Conservation (phyloP, 257 asterid genomes). For the Fraxinus cuspidata region DNA sequence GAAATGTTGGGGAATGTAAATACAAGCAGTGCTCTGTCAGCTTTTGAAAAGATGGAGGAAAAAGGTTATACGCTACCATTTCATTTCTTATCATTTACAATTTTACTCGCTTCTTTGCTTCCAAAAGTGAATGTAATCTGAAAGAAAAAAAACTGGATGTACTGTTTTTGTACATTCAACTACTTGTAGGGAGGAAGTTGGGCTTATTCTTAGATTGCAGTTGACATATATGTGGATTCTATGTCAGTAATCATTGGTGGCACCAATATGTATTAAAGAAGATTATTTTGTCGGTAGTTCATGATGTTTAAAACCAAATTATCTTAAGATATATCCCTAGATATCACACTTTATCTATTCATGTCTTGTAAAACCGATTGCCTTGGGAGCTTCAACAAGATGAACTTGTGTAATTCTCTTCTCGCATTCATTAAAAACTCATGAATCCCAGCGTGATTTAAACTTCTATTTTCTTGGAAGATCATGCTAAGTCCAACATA, state of each 20-base stretch:
- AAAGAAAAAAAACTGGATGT: too few relatives aligned
- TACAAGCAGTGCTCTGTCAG: slow-evolving; percentile 96
- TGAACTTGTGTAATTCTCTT: neutral
- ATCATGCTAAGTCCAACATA: neutral
- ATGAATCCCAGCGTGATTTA: neutral
- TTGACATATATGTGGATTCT: neutral
- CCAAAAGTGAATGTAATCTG: neutral
- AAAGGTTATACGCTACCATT: slow-evolving; percentile 53
- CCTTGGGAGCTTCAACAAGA: neutral
- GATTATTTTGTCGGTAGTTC: neutral
- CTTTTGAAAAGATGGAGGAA: slow-evolving; percentile 98
- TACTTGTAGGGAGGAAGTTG: neutral
- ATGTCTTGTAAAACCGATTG: neutral
- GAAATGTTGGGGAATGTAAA: slow-evolving; percentile 97
- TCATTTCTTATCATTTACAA: slow-evolving; percentile 14
- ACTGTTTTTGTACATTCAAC: neutral
- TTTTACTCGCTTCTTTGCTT: neutral
- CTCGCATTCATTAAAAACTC: neutral
- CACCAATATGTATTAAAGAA: neutral
- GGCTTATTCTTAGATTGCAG: neutral
- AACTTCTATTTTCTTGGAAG: neutral
- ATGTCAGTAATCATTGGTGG: neutral
- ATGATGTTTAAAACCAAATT: neutral
- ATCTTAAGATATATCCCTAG: neutral
- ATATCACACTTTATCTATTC: neutral